phyloP scores from a whole-genome alignment of 768 basidiomycete species.

The Lentinula aciculospora region DNA sequence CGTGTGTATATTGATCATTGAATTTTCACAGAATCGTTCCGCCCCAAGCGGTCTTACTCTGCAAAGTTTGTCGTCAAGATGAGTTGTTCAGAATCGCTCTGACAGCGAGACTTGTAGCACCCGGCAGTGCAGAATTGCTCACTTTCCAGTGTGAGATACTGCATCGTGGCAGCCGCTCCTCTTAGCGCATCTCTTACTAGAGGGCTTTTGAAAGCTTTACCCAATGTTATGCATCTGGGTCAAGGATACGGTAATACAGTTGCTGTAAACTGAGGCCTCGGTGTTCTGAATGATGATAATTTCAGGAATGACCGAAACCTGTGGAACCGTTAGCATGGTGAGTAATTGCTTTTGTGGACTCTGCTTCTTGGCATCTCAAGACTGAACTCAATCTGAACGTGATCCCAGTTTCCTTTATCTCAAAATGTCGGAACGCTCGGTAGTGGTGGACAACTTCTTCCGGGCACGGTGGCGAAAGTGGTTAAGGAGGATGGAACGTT shows the following conservation, averaged over 20 bases:
- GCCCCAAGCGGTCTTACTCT: conserved; percentile 28
- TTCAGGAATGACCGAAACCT: conserved; percentile 40
- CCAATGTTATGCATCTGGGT: conserved; percentile 20
- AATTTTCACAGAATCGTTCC: conserved; percentile 20
- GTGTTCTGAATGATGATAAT: not conserved
- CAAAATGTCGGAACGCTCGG: conserved; percentile 29
- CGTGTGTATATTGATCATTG: not conserved
- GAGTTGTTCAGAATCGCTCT: not conserved
- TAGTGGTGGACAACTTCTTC: conserved; percentile 34
- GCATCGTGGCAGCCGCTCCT: conserved; percentile 28
- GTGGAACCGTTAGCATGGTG: conserved; percentile 29
- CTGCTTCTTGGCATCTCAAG: not conserved
- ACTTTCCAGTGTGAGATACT: conserved; percentile 21
- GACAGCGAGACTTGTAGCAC: conserved; percentile 17
- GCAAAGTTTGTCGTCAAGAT: conserved; percentile 16
- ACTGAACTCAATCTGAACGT: not conserved
- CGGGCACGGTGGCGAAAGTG: conserved; percentile 35
- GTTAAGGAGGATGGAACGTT: conserved; percentile 33
- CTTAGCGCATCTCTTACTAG: conserved; percentile 23
- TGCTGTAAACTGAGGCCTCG: not conserved
- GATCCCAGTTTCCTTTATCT: conserved; percentile 20
- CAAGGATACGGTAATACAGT: conserved; percentile 27
- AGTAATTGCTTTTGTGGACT: not conserved
- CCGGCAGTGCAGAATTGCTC: conserved; percentile 26
- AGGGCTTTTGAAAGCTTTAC: conserved; percentile 23